These are phyloP conservation scores for Daldinia sp. DNA, from an alignment of 2,329 filamentous ascomycete genomes.

Conservation along the genomic window DNA sequence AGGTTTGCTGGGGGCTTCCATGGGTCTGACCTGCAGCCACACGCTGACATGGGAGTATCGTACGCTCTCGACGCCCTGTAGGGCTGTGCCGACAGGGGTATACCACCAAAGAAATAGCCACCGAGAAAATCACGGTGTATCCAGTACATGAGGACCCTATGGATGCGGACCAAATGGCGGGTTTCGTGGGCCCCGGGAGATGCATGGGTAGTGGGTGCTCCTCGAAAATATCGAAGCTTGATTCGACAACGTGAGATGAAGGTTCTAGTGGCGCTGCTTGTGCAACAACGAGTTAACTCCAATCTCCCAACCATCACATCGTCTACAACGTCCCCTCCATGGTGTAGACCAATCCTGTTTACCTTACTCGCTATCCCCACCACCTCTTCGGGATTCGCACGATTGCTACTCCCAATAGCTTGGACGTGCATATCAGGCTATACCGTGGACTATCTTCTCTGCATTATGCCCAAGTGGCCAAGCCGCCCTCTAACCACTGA, in stretches of 20 bases:
- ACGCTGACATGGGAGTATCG: constrained; percentile 32
- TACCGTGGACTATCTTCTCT: not conserved
- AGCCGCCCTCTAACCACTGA: not conserved
- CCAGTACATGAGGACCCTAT: constrained; percentile 18
- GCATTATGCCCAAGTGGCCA: not conserved
- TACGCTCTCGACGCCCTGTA: constrained; percentile 39
- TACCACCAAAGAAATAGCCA: constrained; percentile 24
- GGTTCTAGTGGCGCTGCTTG: constrained; percentile 24
- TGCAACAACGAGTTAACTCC: constrained; percentile 20
- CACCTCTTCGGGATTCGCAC: constrained; percentile 12
- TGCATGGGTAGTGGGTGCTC: constrained; percentile 26
- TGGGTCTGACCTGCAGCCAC: constrained; percentile 26
- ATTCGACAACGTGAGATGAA: constrained; percentile 37
- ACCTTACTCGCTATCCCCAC: not conserved
- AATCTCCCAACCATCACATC: constrained; percentile 2
- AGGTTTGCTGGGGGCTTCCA: constrained; percentile 17
- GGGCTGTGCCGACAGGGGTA: constrained; percentile 40
- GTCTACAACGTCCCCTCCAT: constrained; percentile 1
- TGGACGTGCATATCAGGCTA: not conserved
- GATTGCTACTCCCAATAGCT: constrained; percentile 1
- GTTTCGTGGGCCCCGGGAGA: constrained; percentile 22
- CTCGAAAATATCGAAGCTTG: constrained; percentile 33
- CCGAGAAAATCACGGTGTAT: constrained; percentile 22
- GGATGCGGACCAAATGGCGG: constrained; percentile 26
- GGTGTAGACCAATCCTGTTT: not conserved